Evolutionary conservation across 2,329 filamentous ascomycete species (phyloP), one percentile per base, ranked within the genome.

Genomic region (Aspergillus intermedius): DNA sequence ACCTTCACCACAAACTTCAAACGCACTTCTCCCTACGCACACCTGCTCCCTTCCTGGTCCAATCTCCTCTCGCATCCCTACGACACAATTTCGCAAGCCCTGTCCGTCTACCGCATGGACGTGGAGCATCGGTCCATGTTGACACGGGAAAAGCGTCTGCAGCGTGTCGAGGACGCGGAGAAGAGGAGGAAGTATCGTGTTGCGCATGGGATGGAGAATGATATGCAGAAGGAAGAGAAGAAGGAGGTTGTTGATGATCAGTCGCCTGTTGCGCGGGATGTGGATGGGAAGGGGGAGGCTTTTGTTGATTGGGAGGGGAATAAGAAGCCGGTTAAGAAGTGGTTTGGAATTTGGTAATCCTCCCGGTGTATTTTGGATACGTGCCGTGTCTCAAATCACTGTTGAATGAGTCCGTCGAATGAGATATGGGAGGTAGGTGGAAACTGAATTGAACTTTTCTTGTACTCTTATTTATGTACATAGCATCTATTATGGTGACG

Each of bases 131-230:
- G 81, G 55, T 84, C 83, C 25, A 75, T 79, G 54, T 73, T 83
- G 62, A 86, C 86, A 23, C 76, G 79, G 46, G 87, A 91, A 69
- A 82, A 83, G 72, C 80, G 91, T 48, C 80, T 82, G 61, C 79
- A 79, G 62, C 83, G 83, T 57, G 77, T 89, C 48, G 89, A 95
- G 57, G 93, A 98, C 72, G 85, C 93, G 23, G 80, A 85, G 67
- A 95, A 96, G 81, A 80, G 91, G 60, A 81, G 81, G 52, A 83
- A 87, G 68, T 98, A 89, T 71, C 83, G 91, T 61, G 84, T 88
- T 70, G 88, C 86, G 52, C 89, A 95, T 74, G 90, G 89, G 8
- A 68, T 95, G 62, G 85, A 90, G 66, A 74, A 73, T 58, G 65
- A 68, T 32, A 67, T 66, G 25, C 62, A 65, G 45, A 63, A 69